A percentile compares a stretch with the other conserved stretches of the same genome.
These are phyloP conservation scores for Daldinia concentrica DNA, from an alignment of 495 filamentous ascomycete species.

Conservation along the genomic window DNA sequence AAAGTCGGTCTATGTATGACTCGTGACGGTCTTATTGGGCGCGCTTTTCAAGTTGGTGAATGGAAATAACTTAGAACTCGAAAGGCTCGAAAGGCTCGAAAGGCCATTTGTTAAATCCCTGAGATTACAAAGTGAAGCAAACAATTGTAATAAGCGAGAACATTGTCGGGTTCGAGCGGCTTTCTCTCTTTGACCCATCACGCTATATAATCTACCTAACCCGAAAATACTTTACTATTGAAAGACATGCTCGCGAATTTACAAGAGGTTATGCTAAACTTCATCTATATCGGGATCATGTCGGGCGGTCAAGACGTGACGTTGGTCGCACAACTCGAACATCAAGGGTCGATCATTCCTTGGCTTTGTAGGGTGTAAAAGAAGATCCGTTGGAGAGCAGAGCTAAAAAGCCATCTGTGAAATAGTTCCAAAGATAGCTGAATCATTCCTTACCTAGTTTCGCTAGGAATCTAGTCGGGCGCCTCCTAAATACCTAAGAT, in stretches of 20 bases:
- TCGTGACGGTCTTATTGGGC: not conserved
- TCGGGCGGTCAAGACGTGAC: constrained; percentile 4
- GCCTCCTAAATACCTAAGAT: not conserved
- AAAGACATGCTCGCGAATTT: not conserved
- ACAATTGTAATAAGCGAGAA: constrained; percentile 4
- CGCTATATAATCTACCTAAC: not conserved
- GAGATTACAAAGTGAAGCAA: constrained; percentile 12
- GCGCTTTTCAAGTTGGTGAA: not conserved
- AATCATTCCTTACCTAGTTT: not conserved
- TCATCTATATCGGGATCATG: not conserved
- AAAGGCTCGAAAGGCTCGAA: not conserved
- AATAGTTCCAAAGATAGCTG: not conserved
- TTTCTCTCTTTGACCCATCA: not conserved
- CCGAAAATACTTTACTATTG: not conserved
- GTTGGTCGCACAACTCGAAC: not conserved
- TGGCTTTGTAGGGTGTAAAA: constrained; percentile 35
- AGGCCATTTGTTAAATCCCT: not conserved
- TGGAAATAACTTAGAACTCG: not conserved
- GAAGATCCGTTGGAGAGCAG: constrained; percentile 27
- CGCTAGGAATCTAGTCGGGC: too few relatives aligned
- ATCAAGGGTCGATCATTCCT: constrained; percentile 26
- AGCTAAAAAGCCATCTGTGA: not conserved
- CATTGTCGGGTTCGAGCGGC: not conserved
- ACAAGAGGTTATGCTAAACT: not conserved
- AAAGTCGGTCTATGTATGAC: not conserved